These are phyloP conservation scores for Pseudocercospora ulei DNA, from an alignment of 2,329 filamentous ascomycete genomes.

Conservation along the genomic window DNA sequence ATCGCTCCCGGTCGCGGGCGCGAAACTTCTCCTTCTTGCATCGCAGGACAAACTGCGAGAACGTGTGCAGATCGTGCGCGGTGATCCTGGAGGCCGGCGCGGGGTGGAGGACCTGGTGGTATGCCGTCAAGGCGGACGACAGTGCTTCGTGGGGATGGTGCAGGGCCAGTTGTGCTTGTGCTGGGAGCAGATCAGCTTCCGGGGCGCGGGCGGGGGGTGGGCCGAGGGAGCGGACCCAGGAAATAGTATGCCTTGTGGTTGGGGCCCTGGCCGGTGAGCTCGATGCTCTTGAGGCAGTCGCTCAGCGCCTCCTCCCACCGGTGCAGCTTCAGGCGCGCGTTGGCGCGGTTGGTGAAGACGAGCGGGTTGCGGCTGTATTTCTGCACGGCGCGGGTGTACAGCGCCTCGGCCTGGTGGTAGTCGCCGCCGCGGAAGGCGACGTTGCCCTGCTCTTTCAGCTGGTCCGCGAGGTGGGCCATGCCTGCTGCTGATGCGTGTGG, in stretches of 20 bases:
- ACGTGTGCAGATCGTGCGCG: conserved; percentile 31
- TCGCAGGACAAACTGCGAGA: conserved; percentile 63
- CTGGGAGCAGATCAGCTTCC: too few relatives aligned
- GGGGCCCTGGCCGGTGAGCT: conserved; percentile 45
- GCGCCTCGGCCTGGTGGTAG: conserved; percentile 54
- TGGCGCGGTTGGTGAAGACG: conserved; percentile 82
- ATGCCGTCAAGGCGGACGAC: conserved; percentile 59
- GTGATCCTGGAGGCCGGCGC: conserved; percentile 51
- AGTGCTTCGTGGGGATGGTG: conserved; percentile 64
- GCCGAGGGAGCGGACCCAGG: conserved; percentile 40
- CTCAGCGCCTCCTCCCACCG: conserved; percentile 64
- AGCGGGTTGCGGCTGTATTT: conserved; percentile 66
- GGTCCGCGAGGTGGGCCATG: conserved; percentile 36
- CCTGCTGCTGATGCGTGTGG: conserved; percentile 1
- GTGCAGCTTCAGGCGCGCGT: conserved; percentile 65
- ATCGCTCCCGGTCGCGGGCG: conserved; percentile 54
- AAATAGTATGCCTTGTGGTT: conserved; percentile 67
- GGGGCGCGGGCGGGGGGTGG: too few relatives aligned
- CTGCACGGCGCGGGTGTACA: conserved; percentile 66
- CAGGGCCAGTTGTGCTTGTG: conserved; percentile 71
- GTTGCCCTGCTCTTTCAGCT: conserved; percentile 50
- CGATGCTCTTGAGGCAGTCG: conserved; percentile 67
- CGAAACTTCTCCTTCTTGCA: conserved; percentile 87
- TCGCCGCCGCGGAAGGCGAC: conserved; percentile 56
- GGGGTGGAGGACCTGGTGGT: conserved; percentile 42